phyloP scores from a whole-genome alignment of 2,329 filamentous ascomycete genomes.

The Colletotrichum siamense region DNA sequence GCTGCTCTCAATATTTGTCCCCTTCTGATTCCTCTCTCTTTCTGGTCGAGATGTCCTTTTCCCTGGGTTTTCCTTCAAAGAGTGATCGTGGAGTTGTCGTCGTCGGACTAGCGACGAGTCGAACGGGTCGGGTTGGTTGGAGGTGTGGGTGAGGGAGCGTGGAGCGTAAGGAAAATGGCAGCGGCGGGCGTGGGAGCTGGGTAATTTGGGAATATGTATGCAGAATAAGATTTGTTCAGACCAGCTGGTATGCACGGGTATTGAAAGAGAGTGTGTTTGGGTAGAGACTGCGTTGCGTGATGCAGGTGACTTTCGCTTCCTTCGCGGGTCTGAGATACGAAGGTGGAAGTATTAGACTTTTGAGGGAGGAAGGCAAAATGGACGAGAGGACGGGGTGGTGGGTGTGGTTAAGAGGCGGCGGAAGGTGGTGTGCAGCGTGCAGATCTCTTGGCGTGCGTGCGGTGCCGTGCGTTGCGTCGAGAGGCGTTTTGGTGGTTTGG shows the following conservation, averaged over 20 bases:
- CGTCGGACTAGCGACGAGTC: conserved; percentile 13
- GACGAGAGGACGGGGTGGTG: not conserved
- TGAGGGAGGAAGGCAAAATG: not conserved
- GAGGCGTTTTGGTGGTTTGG: not conserved
- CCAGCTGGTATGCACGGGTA: not conserved
- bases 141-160: not conserved
- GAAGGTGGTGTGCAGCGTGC: not conserved
- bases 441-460: conserved; percentile 15
- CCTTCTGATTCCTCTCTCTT: conserved; percentile 5
- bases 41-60: not conserved
- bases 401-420: conserved; percentile 4
- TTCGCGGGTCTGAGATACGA: not conserved
- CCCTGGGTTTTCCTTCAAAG: not conserved
- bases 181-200: rapidly evolving
- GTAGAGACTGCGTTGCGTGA: not conserved
- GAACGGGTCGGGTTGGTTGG: not conserved
- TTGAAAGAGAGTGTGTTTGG: not conserved
- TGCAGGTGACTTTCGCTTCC: not conserved
- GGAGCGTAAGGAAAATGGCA: not conserved
- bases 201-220: not conserved
- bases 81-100: not conserved
- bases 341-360: not conserved
- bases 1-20: not conserved
- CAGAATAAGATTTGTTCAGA: not conserved
- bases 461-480: not conserved